Conservation (phyloP, 331 rosid genomes). For the Acacia pycnantha region DNA sequence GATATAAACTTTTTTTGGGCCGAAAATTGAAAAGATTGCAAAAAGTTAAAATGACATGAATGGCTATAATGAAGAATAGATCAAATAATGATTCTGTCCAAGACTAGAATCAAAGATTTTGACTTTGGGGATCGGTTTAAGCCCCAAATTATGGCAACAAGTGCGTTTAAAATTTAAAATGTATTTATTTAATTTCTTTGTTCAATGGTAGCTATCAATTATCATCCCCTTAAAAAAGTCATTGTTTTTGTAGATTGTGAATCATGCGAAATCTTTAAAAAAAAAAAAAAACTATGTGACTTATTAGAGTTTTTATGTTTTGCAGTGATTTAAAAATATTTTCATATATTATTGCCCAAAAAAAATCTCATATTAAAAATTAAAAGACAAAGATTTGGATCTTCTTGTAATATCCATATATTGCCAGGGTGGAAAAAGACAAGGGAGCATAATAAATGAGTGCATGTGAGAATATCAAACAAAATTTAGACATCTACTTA, state of each 20-base stretch:
- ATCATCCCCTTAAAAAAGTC: background rate
- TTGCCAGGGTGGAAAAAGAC: background rate
- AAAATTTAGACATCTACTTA: background rate
- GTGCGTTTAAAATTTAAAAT: constrained; percentile 12
- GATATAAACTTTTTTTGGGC: background rate
- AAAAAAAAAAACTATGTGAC: too few relatives aligned
- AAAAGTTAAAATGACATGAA: constrained; percentile 31
- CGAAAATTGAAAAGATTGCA: background rate
- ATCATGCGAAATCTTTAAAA: too few relatives aligned
- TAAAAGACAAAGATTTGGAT: background rate
- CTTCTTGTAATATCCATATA: background rate
- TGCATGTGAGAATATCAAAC: background rate
- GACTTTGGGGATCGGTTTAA: constrained; percentile 2
- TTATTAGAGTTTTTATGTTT: background rate
- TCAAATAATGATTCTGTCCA: constrained; percentile 36
- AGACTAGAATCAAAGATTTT: background rate
- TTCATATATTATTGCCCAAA: background rate
- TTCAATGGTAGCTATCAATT: background rate
- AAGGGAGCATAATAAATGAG: background rate
- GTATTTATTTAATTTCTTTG: background rate
- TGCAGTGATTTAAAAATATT: background rate
- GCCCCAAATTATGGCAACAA: constrained; percentile 32
- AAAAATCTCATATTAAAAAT: background rate
- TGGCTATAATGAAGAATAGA: constrained; percentile 29
- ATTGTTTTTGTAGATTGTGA: too few relatives aligned